Percentiles rank a stretch among this genome's conserved stretches.
These are phyloP conservation scores for Cardamine resedifolia DNA, from an alignment of 345 rosid genomes.

Conservation along the genomic window DNA sequence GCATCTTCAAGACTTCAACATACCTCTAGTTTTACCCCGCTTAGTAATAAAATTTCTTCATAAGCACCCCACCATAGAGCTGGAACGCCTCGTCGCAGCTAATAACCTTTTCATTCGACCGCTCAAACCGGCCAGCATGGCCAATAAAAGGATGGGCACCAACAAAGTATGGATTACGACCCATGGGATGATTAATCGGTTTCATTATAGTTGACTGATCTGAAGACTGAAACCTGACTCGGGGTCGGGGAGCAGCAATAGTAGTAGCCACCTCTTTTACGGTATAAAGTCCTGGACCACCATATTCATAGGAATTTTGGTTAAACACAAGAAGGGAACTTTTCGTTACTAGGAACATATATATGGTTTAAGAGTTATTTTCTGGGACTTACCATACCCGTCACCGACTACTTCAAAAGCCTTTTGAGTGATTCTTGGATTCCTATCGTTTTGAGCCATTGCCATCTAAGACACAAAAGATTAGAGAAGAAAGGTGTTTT, in stretches of 20 bases:
- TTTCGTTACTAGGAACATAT: not conserved
- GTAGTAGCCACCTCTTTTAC: slow-evolving; percentile 6
- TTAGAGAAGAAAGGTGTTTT: not conserved
- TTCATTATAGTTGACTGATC: slow-evolving; percentile 1
- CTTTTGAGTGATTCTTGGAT: slow-evolving; percentile 14
- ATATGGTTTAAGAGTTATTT: not conserved
- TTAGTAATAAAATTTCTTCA: slow-evolving; percentile 24
- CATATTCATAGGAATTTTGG: slow-evolving; percentile 9
- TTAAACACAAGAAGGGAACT: not conserved
- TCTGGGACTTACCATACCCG: slow-evolving; percentile 9
- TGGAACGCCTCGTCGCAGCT: slow-evolving; percentile 31
- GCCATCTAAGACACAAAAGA: slow-evolving; percentile 7
- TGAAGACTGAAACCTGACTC: slow-evolving; percentile 20
- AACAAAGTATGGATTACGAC: slow-evolving; percentile 1
- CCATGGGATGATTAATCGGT: not conserved
- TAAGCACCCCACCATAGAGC: slow-evolving; percentile 32
- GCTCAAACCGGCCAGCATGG: not conserved
- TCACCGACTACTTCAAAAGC: slow-evolving; percentile 31
- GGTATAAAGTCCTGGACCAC: slow-evolving; percentile 15
- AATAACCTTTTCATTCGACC: slow-evolving; percentile 17
- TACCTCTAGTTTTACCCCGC: not conserved
- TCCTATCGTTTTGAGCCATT: slow-evolving; percentile 26
- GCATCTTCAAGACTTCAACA: too few species aligned
- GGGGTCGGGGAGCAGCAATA: not conserved
- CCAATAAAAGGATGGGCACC: slow-evolving; percentile 1